phyloP scores from a whole-genome alignment of 192 early-diverging fungal genomes.

The Obelidium mucronatum region DNA sequence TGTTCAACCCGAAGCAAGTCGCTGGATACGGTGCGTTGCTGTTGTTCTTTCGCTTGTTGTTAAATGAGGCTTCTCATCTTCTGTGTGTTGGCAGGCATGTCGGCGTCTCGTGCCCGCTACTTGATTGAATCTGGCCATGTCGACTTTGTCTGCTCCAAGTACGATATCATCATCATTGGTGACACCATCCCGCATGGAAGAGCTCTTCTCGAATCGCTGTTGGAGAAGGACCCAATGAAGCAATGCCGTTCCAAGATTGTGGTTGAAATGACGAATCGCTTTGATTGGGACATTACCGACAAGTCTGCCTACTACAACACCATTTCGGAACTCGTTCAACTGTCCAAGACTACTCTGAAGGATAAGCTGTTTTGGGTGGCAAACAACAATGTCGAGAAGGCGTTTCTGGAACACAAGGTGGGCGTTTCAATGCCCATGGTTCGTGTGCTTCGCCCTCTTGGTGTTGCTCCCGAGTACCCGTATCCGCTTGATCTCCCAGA shows the following conservation, averaged over 20 bases:
- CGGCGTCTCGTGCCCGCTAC: background rate
- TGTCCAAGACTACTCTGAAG: background rate
- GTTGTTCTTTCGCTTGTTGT: too few species aligned
- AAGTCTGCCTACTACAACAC: constrained; percentile 13
- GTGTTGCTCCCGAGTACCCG: constrained; percentile 9
- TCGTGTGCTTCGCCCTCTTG: constrained; percentile 12
- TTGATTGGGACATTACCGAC: constrained; percentile 31
- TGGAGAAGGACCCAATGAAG: constrained; percentile 15
- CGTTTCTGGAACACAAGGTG: constrained; percentile 5
- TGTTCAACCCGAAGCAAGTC: constrained; percentile 15
- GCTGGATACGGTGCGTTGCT: constrained; percentile 33
- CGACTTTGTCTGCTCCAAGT: constrained; percentile 9
- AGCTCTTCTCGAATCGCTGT: constrained; percentile 1
- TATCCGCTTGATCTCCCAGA: constrained; percentile 26
- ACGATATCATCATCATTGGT: constrained; percentile 34
- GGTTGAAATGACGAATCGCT: constrained; percentile 32
- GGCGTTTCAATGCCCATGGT: constrained; percentile 23
- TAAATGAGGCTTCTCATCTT: background rate
- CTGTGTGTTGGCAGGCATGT: background rate
- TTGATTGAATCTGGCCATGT: constrained; percentile 14
- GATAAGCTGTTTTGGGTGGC: constrained; percentile 25
- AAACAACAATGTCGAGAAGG: constrained; percentile 35
- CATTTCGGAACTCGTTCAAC: background rate
- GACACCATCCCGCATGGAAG: constrained; percentile 33
- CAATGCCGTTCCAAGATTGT: constrained; percentile 26